Evolutionary conservation across 805 yeast species (phyloP), one percentile per base, ranked within the genome.

Genomic region (Cyberlindnera bimundalis): DNA sequence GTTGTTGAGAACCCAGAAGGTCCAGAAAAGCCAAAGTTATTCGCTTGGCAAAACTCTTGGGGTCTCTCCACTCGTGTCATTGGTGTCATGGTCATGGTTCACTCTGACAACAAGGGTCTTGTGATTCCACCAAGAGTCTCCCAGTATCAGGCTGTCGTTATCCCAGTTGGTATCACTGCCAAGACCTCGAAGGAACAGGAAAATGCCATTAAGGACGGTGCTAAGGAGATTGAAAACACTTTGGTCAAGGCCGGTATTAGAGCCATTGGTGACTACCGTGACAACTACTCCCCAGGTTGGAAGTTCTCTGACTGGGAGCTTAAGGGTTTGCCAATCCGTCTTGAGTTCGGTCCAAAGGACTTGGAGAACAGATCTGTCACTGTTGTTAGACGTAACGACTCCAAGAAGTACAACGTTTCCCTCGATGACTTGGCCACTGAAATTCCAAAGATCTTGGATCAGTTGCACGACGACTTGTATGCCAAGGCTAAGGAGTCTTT

Each of bases 61-160:
- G 99, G 99, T 70, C 72, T 93, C 56, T 90, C 97, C 35, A 93
- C 99, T 45, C 87, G 99, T 71, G 93, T 85, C 51, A 90, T 93
- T 63, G 99, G 99, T 76, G 99, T 95, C 54, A 93, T 93, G 98
- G 89, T 88, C 45, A 93, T 93, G 99, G 79, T 89, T 45, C 99
- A 93, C 66, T 89, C 97, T 27, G 99, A 93, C 68, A 90, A 95
- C 76, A 91, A 89, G 73, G 99, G 99, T 66, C 74, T 93, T 56
- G 98, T 93, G 35, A 75, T 95, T 55, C 99, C 99, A 48, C 99
- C 99, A 58, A 78, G 96, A 60, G 97, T 91, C 21, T 86, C 99
- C 14, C 93, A 85, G 68, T 73, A 69, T 61, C 99, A 93, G 74
- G 89, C 81, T 48, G 95, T 89, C 39, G 83, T 93, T 40, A 80